phyloP scores from a whole-genome alignment of 169 alveolate species.

The Cryptosporidium ubiquitum region DNA sequence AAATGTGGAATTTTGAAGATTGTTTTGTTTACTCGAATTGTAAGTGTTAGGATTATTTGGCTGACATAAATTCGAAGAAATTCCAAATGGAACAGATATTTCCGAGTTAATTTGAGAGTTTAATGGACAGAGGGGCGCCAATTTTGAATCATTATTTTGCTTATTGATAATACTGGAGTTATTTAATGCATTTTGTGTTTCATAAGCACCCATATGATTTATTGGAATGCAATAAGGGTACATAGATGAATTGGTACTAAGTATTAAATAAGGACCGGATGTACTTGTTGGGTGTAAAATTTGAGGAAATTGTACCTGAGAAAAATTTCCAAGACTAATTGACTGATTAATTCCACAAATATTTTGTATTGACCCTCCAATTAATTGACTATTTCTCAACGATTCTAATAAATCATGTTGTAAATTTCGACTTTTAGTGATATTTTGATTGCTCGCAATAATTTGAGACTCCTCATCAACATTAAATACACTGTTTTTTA shows the following conservation, averaged over 20 bases:
- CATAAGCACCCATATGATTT: conserved; percentile 19
- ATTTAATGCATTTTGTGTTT: background rate
- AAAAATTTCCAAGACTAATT: conserved; percentile 4
- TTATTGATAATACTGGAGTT: background rate
- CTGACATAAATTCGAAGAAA: background rate
- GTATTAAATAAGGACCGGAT: background rate
- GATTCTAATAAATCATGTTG: conserved; percentile 21
- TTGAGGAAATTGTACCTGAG: conserved; percentile 30
- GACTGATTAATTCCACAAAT: conserved; percentile 27
- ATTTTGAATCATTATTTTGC: conserved; percentile 51
- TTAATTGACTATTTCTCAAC: conserved; percentile 1
- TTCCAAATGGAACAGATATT: background rate
- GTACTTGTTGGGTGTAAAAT: background rate
- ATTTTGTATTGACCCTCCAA: conserved; percentile 1
- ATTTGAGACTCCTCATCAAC: background rate
- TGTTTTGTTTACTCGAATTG: background rate
- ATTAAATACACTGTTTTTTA: background rate
- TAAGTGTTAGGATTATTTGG: background rate
- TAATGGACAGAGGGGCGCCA: background rate
- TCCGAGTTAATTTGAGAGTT: conserved; percentile 15
- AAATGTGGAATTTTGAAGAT: background rate
- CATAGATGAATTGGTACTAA: conserved; percentile 43
- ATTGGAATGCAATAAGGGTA: conserved; percentile 50
- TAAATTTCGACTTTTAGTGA: background rate
- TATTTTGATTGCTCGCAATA: background rate